These are phyloP conservation scores for Backusella parvicylindrica DNA, from an alignment of 192 early-diverging fungal genomes.

Conservation along the genomic window DNA sequence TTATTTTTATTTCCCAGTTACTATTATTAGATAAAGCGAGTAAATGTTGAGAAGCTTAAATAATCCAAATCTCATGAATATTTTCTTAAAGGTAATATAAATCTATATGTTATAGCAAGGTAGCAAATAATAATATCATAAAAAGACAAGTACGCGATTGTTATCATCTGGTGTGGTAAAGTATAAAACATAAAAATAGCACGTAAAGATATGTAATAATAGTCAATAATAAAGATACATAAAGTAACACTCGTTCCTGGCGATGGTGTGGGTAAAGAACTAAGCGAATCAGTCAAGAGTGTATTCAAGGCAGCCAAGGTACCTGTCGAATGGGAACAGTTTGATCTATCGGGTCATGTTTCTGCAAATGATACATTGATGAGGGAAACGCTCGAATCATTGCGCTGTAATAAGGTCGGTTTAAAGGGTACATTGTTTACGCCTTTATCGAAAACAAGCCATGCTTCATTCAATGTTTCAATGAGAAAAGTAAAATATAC, in stretches of 20 bases:
- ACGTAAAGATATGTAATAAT: background rate
- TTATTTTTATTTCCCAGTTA: no score
- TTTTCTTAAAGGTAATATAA: no score
- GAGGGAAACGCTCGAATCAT: conserved; percentile 86
- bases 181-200: background rate
- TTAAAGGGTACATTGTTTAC: conserved; percentile 93
- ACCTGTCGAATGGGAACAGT: conserved; percentile 98
- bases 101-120: no score
- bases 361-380: conserved; percentile 73
- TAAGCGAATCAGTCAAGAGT: conserved; percentile 83
- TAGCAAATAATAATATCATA: background rate
- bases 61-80: no score
- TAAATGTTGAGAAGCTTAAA: no score
- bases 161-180: background rate
- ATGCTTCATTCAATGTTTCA: conserved; percentile 93
- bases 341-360: conserved; percentile 89
- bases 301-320: conserved; percentile 91
- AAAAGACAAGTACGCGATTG: background rate
- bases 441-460: conserved; percentile 77
- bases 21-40: no score
- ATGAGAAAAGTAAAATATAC: conserved; percentile 63
- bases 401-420: conserved; percentile 93
- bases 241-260: conserved; percentile 93
- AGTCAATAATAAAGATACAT: background rate
- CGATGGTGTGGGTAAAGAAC: conserved; percentile 96